phyloP scores from a whole-genome alignment of 2,329 filamentous ascomycete genomes.

The Stachybotrys echinatus region DNA sequence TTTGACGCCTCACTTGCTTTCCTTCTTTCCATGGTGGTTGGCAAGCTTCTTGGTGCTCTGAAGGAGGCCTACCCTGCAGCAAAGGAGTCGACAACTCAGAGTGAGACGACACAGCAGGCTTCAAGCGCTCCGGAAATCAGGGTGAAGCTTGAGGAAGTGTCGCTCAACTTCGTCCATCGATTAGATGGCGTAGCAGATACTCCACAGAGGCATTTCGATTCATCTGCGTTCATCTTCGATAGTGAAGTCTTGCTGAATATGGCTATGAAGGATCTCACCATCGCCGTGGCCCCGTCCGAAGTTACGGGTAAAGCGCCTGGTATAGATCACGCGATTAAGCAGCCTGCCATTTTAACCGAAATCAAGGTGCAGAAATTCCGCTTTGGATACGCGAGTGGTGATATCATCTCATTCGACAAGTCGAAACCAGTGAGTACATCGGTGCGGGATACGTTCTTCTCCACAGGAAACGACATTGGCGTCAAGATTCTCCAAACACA shows the following conservation, averaged over 20 bases:
- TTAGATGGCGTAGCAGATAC: conserved; percentile 48
- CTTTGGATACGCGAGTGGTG: conserved; percentile 57
- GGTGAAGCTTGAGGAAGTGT: conserved; percentile 42
- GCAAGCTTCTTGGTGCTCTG: conserved; percentile 41
- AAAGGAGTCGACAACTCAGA: conserved; percentile 7
- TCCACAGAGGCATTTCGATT: conserved; percentile 37
- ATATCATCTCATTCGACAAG: conserved; percentile 59
- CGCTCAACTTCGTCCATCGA: conserved; percentile 50
- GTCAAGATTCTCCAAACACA: conserved; percentile 43
- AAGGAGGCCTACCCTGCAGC: conserved; percentile 18
- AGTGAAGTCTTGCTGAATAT: conserved; percentile 49
- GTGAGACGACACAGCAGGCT: conserved; percentile 6
- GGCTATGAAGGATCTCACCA: conserved; percentile 38
- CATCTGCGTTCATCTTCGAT: conserved; percentile 32
- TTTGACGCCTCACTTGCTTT: conserved; percentile 54
- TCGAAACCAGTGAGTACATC: conserved; percentile 53
- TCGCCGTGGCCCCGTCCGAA: conserved; percentile 18
- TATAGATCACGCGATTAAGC: conserved; percentile 17
- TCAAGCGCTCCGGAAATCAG: conserved; percentile 31
- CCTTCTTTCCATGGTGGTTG: conserved; percentile 44
- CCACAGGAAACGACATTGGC: conserved; percentile 52
- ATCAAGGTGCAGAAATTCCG: conserved; percentile 51
- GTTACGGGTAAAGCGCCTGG: conserved; percentile 5
- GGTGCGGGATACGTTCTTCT: conserved; percentile 52
- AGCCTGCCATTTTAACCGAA: conserved; percentile 21